Conservation (phyloP, 495 filamentous ascomycete genomes). For the Podospora appendiculata region DNA sequence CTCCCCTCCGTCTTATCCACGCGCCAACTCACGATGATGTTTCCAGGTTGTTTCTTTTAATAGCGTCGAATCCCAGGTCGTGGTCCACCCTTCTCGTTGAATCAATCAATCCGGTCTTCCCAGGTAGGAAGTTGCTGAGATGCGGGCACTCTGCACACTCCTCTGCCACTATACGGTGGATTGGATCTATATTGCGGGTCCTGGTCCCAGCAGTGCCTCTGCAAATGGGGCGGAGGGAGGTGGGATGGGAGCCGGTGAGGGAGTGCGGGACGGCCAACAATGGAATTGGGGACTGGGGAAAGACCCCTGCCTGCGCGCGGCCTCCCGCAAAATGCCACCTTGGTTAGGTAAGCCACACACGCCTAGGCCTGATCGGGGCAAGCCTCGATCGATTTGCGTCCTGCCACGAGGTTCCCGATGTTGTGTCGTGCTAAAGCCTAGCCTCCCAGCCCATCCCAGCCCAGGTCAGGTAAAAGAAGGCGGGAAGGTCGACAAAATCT, state of each 20-base stretch:
- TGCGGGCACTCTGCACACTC: neutral
- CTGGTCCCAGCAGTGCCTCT: no score
- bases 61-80: slow-evolving; percentile 7
- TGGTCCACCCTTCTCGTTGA: neutral
- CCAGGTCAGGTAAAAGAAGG: no score
- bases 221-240: no score
- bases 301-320: neutral
- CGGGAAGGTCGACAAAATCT: no score
- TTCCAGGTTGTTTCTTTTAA: slow-evolving; percentile 15
- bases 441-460: no score
- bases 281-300: neutral
- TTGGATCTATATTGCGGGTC: neutral
- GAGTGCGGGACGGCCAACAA: neutral
- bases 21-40: neutral
- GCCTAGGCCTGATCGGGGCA: neutral
- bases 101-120: slow-evolving; percentile 18
- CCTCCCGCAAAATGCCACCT: neutral
- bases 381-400: neutral
- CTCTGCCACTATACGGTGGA: slow-evolving; percentile 9
- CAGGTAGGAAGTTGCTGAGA: slow-evolving; percentile 18
- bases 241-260: neutral
- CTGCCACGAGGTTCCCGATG: no score
- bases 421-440: no score
- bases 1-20: neutral
- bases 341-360: neutral